Percentiles rank a stretch among this genome's conserved stretches.
These are phyloP conservation scores for Hordeum marinum DNA, from an alignment of 176 grass and related monocot genomes.

Conservation along the genomic window DNA sequence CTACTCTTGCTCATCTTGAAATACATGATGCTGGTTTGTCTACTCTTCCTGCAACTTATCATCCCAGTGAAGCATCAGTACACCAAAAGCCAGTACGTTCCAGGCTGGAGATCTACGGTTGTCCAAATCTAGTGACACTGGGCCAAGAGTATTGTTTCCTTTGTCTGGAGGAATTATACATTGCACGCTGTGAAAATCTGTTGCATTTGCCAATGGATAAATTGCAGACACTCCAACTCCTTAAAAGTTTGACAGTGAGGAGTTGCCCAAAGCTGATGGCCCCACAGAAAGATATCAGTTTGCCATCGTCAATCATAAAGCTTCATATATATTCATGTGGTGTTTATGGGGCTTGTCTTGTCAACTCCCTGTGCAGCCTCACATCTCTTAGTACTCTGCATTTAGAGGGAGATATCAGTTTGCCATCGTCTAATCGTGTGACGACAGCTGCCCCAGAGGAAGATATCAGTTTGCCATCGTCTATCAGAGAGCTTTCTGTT, in stretches of 20 bases:
- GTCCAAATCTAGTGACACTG: conserved; percentile 23
- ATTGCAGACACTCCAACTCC: neutral
- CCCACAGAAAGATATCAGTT: neutral
- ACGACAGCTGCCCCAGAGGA: neutral
- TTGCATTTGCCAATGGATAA: neutral
- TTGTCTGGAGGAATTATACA: neutral
- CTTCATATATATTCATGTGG: neutral
- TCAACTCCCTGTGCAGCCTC: neutral
- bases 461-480: neutral
- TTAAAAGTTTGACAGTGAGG: neutral
- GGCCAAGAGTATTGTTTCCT: neutral
- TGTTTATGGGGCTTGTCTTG: neutral
- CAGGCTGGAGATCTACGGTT: neutral
- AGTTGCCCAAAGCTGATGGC: conserved; percentile 11
- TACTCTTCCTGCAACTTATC: conserved; percentile 20
- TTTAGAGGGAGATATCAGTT: no score
- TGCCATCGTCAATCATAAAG: neutral
- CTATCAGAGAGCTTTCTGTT: neutral
- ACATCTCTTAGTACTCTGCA: neutral
- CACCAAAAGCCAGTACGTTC: neutral
- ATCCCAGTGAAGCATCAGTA: neutral
- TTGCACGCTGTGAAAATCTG: conserved; percentile 7
- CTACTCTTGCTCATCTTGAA: neutral
- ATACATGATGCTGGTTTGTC: neutral
- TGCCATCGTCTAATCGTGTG: no score